These are phyloP conservation scores for Przewalskia tangutica DNA, from an alignment of 257 asterid genomes.

Conservation along the genomic window DNA sequence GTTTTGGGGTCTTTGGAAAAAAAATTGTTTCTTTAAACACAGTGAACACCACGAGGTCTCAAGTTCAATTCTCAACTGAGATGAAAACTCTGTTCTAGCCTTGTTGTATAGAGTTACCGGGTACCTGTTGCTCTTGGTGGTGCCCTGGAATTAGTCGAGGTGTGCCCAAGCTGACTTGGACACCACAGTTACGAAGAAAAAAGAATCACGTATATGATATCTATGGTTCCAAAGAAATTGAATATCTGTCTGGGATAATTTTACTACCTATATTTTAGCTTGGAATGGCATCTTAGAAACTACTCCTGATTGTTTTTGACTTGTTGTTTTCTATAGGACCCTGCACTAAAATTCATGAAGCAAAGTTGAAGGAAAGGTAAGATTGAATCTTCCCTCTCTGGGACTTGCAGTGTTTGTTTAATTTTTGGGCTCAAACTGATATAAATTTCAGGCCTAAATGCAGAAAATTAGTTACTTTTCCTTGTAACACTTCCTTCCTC, in stretches of 20 bases:
- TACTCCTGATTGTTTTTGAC: background rate
- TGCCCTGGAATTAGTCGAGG: too few relatives aligned
- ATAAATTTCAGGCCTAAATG: background rate
- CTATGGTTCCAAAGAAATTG: background rate
- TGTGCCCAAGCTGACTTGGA: too few relatives aligned
- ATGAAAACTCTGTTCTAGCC: too few relatives aligned
- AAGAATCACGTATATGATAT: background rate
- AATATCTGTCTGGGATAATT: background rate
- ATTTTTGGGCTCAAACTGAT: background rate
- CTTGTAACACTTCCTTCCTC: background rate
- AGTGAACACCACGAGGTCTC: too few relatives aligned
- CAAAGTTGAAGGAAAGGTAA: slow-evolving; percentile 93
- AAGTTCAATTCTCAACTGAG: too few relatives aligned
- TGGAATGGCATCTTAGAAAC: background rate
- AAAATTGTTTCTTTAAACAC: too few relatives aligned
- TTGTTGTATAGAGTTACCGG: too few relatives aligned
- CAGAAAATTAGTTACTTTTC: background rate
- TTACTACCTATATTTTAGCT: background rate
- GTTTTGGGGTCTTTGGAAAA: background rate
- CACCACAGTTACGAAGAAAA: background rate
- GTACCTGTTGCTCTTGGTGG: too few relatives aligned
- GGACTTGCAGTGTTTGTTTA: background rate
- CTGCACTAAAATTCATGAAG: slow-evolving; percentile 91
- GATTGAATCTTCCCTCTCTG: background rate
- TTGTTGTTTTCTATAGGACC: slow-evolving; percentile 39